These are phyloP conservation scores for Nidularia pulvinata DNA, from an alignment of 768 basidiomycete species.

Conservation along the genomic window DNA sequence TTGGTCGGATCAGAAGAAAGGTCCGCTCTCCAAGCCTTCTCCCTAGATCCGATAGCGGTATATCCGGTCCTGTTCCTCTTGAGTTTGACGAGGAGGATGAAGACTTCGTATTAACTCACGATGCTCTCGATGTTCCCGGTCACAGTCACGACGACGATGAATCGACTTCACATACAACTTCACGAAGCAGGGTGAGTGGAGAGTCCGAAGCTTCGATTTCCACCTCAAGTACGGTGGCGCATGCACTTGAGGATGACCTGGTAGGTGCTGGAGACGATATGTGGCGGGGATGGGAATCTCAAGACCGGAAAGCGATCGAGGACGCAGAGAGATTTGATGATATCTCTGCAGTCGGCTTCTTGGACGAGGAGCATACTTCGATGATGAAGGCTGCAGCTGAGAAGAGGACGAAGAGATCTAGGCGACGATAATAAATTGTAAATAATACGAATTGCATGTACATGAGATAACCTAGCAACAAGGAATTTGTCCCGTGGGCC, in stretches of 20 bases:
- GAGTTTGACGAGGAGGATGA: slow-evolving; percentile 3
- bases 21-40: not conserved
- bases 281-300: slow-evolving; percentile 44
- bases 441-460: no score
- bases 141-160: not conserved
- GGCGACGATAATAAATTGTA: no score
- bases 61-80: not conserved
- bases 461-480: no score
- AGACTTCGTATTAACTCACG: not conserved
- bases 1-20: not conserved
- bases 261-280: slow-evolving; percentile 21
- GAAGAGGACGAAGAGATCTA: not conserved
- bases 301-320: slow-evolving; percentile 44
- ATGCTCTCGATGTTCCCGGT: not conserved
- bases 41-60: not conserved
- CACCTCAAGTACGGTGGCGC: slow-evolving; percentile 32
- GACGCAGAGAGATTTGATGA: slow-evolving; percentile 53
- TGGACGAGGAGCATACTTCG: slow-evolving; percentile 33
- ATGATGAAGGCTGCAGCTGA: not conserved
- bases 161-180: not conserved
- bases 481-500: no score
- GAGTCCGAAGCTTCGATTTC: slow-evolving; percentile 24
- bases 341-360: slow-evolving; percentile 36
- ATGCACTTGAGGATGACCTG: slow-evolving; percentile 28
- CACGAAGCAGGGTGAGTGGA: slow-evolving; percentile 15